phyloP scores from a whole-genome alignment of 495 filamentous ascomycete species.

The Umbilicaria muhlenbergii region DNA sequence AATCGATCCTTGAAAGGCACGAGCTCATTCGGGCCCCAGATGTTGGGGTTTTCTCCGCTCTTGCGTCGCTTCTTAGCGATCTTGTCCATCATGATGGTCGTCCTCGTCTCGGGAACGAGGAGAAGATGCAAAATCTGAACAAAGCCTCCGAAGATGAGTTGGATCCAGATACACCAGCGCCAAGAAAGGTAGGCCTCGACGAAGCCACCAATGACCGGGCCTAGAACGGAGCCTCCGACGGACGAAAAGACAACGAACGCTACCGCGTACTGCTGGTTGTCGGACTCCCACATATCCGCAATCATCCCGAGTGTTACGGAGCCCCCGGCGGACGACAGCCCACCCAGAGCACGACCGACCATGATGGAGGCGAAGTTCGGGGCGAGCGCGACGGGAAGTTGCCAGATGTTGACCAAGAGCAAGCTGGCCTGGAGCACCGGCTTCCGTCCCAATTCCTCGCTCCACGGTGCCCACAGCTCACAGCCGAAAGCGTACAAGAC shows the following conservation, averaged over 20 bases:
- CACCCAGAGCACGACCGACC: constrained; percentile 39
- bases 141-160: constrained; percentile 41
- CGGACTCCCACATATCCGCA: constrained; percentile 44
- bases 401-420: constrained; percentile 43
- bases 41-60: constrained; percentile 33
- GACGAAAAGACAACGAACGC: constrained; percentile 48
- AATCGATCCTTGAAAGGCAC: constrained; percentile 41
- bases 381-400: constrained; percentile 36
- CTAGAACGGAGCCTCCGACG: constrained; percentile 44
- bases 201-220: constrained; percentile 46
- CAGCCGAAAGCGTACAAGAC: constrained; percentile 49
- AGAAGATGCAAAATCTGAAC: constrained; percentile 37
- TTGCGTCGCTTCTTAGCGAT: constrained; percentile 40
- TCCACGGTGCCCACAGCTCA: constrained; percentile 54
- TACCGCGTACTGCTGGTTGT: constrained; percentile 45
- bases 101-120: constrained; percentile 41
- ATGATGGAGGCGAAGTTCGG: constrained; percentile 39
- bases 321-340: constrained; percentile 44
- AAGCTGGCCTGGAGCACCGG: constrained; percentile 38
- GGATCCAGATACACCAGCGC: constrained; percentile 44
- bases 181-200: constrained; percentile 33
- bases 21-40: constrained; percentile 51
- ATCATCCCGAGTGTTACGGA: constrained; percentile 49
- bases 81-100: constrained; percentile 42
- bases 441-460: constrained; percentile 44